Percentiles rank a stretch among this genome's conserved stretches.
Conservation (phyloP, 495 filamentous ascomycete species). For the Aspergillus campestris region DNA sequence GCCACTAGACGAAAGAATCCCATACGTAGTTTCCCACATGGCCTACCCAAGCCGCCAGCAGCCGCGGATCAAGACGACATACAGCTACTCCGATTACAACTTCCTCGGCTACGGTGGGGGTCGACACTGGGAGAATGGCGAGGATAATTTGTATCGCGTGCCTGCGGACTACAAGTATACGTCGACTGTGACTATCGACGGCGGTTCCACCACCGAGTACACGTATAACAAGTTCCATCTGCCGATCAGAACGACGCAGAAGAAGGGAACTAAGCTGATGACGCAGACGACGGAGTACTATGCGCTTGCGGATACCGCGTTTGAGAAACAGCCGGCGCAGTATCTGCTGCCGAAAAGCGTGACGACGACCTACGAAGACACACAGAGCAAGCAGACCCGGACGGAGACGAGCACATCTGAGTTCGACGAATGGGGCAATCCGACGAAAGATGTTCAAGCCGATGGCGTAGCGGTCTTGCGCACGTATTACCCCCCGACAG, state of each 20-base stretch:
- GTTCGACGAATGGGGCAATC: constrained; percentile 7
- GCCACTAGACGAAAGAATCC: not conserved
- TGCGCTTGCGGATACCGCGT: not conserved
- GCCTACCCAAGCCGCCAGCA: not conserved
- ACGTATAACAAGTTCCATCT: constrained; percentile 8
- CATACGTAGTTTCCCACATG: constrained; percentile 1
- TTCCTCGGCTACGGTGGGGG: constrained; percentile 3
- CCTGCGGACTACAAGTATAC: not conserved
- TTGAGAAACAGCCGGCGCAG: constrained; percentile 1
- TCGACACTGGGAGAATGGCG: not conserved
- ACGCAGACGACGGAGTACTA: not conserved
- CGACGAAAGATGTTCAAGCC: not conserved
- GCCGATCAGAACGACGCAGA: not conserved
- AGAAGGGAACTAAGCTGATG: not conserved
- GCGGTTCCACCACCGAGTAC: not conserved
- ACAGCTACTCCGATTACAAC: constrained; percentile 4
- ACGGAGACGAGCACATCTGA: not conserved
- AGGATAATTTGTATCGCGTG: constrained; percentile 2
- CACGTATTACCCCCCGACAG: not conserved
- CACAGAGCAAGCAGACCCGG: not conserved
- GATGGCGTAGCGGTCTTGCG: not conserved
- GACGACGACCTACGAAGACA: not conserved
- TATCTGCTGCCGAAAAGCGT: not conserved
- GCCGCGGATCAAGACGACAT: not conserved
- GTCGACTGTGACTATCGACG: not conserved